Percentiles rank a stretch among this genome's conserved stretches.
phyloP scores from a whole-genome alignment of 2,329 filamentous ascomycete species.

The Phialemonium atrogriseum region DNA sequence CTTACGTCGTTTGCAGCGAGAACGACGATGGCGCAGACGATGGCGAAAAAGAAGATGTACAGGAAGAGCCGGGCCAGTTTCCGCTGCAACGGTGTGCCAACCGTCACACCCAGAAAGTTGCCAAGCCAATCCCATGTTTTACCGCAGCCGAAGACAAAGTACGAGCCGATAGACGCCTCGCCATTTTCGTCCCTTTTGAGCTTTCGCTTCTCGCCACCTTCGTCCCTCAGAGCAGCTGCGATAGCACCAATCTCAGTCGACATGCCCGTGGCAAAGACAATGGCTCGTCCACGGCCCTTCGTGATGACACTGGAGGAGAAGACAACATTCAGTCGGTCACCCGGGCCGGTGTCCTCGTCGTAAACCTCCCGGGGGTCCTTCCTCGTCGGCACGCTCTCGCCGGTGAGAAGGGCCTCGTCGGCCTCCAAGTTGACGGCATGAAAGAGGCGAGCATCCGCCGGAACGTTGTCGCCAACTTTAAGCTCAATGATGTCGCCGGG shows the following conservation, averaged over 20 bases:
- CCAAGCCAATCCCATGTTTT: constrained; percentile 32
- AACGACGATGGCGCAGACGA: constrained; percentile 30
- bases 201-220: constrained; percentile 28
- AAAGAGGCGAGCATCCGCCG: constrained; percentile 58
- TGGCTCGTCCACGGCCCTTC: constrained; percentile 58
- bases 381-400: constrained; percentile 62
- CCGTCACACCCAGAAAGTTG: constrained; percentile 54
- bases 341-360: constrained; percentile 42
- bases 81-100: constrained; percentile 59
- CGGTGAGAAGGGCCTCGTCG: constrained; percentile 67
- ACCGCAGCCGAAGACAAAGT: constrained; percentile 30
- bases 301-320: constrained; percentile 68
- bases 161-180: constrained; percentile 20
- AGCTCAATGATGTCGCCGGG: constrained; percentile 57
- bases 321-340: constrained; percentile 62
- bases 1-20: constrained; percentile 32
- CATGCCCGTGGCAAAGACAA: constrained; percentile 63
- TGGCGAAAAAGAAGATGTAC: constrained; percentile 51
- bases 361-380: constrained; percentile 53
- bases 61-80: constrained; percentile 61
- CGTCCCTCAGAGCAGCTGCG: constrained; percentile 45
- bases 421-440: constrained; percentile 66
- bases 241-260: constrained; percentile 49
- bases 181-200: constrained; percentile 24
- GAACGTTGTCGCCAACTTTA: constrained; percentile 59